phyloP scores from a whole-genome alignment of 441 rosid species.

The Mallotus japonicus region DNA sequence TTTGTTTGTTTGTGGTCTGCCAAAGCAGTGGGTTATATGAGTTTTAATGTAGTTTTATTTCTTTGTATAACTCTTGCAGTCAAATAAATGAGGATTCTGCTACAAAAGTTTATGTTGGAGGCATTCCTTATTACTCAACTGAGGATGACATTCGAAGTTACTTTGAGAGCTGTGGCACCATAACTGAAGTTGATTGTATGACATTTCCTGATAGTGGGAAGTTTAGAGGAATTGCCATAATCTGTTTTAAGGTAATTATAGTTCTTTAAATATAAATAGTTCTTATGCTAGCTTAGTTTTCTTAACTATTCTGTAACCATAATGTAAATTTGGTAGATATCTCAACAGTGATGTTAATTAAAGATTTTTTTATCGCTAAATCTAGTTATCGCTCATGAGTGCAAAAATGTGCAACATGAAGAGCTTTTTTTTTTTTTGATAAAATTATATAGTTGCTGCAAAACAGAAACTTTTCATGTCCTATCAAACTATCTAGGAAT shows the following conservation, averaged over 20 bases:
- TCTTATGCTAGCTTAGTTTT: not conserved
- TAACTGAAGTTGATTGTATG: constrained; percentile 76
- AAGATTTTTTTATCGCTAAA: not conserved
- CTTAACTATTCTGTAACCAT: not conserved
- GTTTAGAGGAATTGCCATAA: constrained; percentile 84
- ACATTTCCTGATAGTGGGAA: constrained; percentile 77
- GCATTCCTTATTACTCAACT: constrained; percentile 79
- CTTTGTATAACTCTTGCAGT: constrained; percentile 38
- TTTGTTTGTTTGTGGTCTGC: too few species aligned
- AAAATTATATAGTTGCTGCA: not conserved
- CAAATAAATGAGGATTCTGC: constrained; percentile 43
- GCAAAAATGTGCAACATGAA: not conserved
- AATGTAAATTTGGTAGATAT: not conserved
- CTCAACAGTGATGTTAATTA: not conserved
- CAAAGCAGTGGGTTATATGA: too few species aligned
- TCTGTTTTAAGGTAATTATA: constrained; percentile 61
- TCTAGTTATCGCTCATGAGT: not conserved
- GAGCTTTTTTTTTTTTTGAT: not conserved
- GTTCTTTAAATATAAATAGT: not conserved
- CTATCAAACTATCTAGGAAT: not conserved
- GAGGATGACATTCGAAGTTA: constrained; percentile 84
- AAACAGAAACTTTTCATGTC: not conserved
- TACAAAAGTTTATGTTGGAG: constrained; percentile 75
- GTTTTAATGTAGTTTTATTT: constrained; percentile 12
- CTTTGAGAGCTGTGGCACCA: constrained; percentile 80